Percentiles rank a stretch among this genome's conserved stretches.
Evolutionary conservation across 805 yeast species (phyloP).

Genomic region (Suhomyces sp.): DNA sequence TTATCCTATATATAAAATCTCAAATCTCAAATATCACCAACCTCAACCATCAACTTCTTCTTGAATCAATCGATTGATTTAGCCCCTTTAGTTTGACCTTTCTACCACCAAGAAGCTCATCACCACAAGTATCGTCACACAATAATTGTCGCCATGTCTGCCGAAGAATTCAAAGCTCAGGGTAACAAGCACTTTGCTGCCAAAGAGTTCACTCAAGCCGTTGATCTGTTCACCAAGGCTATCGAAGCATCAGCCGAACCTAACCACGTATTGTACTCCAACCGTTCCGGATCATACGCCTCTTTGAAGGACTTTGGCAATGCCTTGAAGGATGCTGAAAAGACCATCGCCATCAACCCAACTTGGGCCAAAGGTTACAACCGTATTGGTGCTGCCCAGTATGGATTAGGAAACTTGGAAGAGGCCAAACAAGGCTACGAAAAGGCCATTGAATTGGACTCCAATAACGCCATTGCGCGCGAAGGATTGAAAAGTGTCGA

Average conservation of each 20-base stretch:
- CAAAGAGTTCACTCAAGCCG: constrained; percentile 79
- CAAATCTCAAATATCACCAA: no score
- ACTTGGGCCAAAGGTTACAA: constrained; percentile 95
- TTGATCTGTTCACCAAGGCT: constrained; percentile 79
- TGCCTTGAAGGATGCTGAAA: constrained; percentile 83
- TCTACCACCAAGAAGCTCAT: no score
- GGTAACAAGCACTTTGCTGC: constrained; percentile 93
- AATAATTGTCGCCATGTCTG: constrained; percentile 41
- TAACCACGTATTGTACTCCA: constrained; percentile 89
- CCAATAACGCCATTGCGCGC: constrained; percentile 80
- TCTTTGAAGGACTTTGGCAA: constrained; percentile 69
- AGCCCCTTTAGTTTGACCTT: no score
- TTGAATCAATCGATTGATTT: no score
- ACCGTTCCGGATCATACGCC: constrained; percentile 90
- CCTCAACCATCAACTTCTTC: no score
- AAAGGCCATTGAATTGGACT: constrained; percentile 79
- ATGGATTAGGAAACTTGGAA: constrained; percentile 79
- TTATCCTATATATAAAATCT: no score
- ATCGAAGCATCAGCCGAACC: constrained; percentile 79
- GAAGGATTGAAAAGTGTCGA: constrained; percentile 75
- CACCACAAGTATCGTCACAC: no score
- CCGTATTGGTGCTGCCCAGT: constrained; percentile 90
- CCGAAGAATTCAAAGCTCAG: constrained; percentile 81
- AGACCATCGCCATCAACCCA: constrained; percentile 77
- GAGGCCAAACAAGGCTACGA: constrained; percentile 71